Evolutionary conservation across 1,139 yeast genomes (phyloP).

Genomic region (Dujonia santamariae): DNA sequence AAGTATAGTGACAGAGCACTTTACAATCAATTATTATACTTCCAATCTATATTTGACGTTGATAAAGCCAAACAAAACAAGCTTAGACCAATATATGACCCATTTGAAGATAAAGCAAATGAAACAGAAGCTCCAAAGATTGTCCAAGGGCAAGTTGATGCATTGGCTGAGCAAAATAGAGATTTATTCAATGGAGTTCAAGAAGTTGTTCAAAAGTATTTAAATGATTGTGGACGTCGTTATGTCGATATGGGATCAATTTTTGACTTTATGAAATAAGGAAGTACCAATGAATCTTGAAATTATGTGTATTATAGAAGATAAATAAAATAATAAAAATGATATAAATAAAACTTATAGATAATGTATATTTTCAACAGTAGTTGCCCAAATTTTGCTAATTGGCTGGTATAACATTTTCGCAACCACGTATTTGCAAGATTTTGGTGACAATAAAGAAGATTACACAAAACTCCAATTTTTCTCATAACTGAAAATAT

Average conservation of each 20-base stretch:
- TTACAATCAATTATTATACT: slow-evolving; percentile 82
- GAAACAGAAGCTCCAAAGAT: slow-evolving; percentile 36
- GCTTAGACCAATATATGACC: slow-evolving; percentile 47
- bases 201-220: slow-evolving; percentile 69
- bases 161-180: slow-evolving; percentile 79
- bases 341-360: no score
- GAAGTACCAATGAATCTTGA: background rate
- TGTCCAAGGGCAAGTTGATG: slow-evolving; percentile 59
- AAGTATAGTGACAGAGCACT: slow-evolving; percentile 75
- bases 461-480: background rate
- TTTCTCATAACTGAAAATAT: background rate
- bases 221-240: slow-evolving; percentile 83
- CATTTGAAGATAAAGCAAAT: slow-evolving; percentile 22
- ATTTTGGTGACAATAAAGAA: background rate
- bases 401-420: no score
- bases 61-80: slow-evolving; percentile 65
- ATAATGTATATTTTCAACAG: background rate
- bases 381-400: no score
- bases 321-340: background rate
- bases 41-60: slow-evolving; percentile 75
- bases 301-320: background rate
- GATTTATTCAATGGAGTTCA: slow-evolving; percentile 55
- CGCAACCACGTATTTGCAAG: no score
- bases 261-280: slow-evolving; percentile 53
- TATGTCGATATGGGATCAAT: slow-evolving; percentile 85